Evolutionary conservation across 805 yeast genomes (phyloP), one percentile per base, ranked within the genome.

Genomic region (Ogataea chonburiensis): DNA sequence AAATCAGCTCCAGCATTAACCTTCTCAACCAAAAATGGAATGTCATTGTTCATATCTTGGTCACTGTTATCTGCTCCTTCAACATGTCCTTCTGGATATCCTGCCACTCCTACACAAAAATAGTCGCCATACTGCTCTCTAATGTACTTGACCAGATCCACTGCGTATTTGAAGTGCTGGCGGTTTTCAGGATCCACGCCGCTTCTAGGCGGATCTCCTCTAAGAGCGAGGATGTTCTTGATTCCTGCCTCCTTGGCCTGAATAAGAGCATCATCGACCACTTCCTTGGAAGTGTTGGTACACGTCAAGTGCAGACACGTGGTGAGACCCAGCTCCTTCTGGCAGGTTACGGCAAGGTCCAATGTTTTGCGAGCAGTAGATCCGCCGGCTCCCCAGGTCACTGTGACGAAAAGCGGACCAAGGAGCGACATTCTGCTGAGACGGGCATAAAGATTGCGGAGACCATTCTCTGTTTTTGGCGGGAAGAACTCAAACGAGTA

Each of bases 351-450:
- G 1, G 96, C 96, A 40, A 93, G 68, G 28, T 86, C 91, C 40
- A 93, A 61, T 0, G 96, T 86, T 64, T 87, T 88, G 31, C 77
- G 82, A 30, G 91, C 78, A 7, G 97, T 87, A 5, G 95, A 79
- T 3, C 98, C 98, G 25, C 98, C 98, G 5, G 98, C 98, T 21
- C 98, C 98, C 97, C 98, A 93, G 0, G 99, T 93, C 10, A 93
- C 83, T 3, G 96, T 86, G 37, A 91, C 81, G 58, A 93, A 94
- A 11, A 82, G 66, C 3, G 98, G 98, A 38, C 88, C 89, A 44
- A 93, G 64, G 3, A 83, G 82, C 45, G 86, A 78, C 89, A 93
- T 82, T 53, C 99, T 79, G 53, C 77, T 78, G 63, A 93, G 76
- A 61, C 99, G 82, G 18, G 89, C 87, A 32, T 85, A 68, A 44